These are phyloP conservation scores for Linum usitatissimum DNA, from an alignment of 345 rosid genomes.

Conservation along the genomic window DNA sequence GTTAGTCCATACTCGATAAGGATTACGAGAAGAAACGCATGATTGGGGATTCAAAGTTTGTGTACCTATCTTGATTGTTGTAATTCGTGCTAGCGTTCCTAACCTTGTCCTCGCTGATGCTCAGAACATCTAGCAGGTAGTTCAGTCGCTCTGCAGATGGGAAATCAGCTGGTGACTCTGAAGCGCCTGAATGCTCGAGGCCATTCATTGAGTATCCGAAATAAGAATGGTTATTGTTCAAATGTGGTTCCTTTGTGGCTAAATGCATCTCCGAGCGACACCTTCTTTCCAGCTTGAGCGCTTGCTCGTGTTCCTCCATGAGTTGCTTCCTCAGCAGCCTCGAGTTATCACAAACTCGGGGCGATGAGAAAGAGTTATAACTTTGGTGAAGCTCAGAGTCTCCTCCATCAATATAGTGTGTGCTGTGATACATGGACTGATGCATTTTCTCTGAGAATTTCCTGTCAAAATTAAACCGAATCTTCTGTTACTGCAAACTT, in stretches of 20 bases:
- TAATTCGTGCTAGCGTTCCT: constrained; percentile 31
- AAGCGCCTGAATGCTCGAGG: constrained; percentile 20
- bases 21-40: background rate
- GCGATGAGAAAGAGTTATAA: constrained; percentile 23
- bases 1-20: background rate
- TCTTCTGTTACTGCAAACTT: too few relatives aligned
- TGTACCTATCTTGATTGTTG: constrained; percentile 59
- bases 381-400: constrained; percentile 60
- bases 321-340: constrained; percentile 38
- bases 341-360: constrained; percentile 33
- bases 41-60: background rate
- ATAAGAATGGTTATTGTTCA: constrained; percentile 24
- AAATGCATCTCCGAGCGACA: constrained; percentile 30
- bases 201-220: constrained; percentile 45
- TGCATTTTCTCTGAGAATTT: constrained; percentile 46
- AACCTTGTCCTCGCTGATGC: constrained; percentile 37
- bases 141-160: constrained; percentile 35
- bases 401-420: constrained; percentile 42
- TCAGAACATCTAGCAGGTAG: constrained; percentile 47
- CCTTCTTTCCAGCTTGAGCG: constrained; percentile 37
- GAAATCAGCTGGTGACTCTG: constrained; percentile 33
- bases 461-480: constrained; percentile 27
- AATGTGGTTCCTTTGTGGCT: constrained; percentile 21
- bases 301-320: constrained; percentile 38
- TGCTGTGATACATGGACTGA: constrained; percentile 30